Evolutionary conservation across 192 early-diverging fungal genomes (phyloP).

Genomic region (Gonapodya sp.): DNA sequence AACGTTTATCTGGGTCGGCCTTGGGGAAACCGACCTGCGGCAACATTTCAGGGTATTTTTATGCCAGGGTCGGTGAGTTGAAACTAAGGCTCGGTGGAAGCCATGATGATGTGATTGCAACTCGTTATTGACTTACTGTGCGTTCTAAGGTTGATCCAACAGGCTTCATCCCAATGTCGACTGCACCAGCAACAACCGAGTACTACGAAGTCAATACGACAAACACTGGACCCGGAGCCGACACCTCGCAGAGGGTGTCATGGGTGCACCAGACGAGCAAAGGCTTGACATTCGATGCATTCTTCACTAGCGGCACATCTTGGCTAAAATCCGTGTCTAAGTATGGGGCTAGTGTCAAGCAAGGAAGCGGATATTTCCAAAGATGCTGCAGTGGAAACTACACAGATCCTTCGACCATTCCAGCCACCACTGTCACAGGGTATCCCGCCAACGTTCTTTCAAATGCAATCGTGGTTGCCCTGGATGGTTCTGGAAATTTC

Average conservation of each 20-base stretch:
- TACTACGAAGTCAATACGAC: not conserved
- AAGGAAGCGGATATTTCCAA: not conserved
- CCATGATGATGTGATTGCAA: too few relatives aligned
- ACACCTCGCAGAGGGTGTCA: not conserved
- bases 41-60: not conserved
- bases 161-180: not conserved
- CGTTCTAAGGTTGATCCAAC: not conserved
- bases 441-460: not conserved
- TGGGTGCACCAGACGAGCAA: not conserved
- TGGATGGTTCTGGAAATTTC: conserved; percentile 13
- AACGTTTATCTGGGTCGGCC: not conserved
- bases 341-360: not conserved
- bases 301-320: not conserved
- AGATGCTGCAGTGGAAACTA: not conserved
- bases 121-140: too few relatives aligned
- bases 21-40: not conserved
- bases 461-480: not conserved
- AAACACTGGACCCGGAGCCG: not conserved
- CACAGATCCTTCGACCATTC: not conserved
- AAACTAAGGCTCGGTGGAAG: not conserved
- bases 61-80: not conserved
- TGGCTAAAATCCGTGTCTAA: not conserved
- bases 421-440: not conserved
- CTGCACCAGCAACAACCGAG: not conserved
- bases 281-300: not conserved